Base-by-base conservation (phyloP, 164 flowering plant genomes). In the Vitis cinerea region DNA sequence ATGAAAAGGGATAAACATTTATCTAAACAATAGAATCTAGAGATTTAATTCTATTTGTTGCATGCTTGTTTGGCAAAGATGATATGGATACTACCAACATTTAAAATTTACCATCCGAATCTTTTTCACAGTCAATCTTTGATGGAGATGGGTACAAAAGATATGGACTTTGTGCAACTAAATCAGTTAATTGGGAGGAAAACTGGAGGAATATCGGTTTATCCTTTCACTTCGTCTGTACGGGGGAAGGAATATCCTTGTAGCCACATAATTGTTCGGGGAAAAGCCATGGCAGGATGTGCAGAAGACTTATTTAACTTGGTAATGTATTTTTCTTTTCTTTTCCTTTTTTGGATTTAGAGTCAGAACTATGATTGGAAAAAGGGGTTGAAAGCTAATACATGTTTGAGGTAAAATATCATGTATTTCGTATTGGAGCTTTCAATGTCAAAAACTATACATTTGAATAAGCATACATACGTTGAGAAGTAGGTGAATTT, bases 121-220 rank as follows among this genome's bases (percentile, higher is more conserved):
- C 71, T 61, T 75, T 53, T 70, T 76, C 62, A 71, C 89, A 96
- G 99, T 72, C 98, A 93, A 69, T 96, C 99, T 10, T 81, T 96
- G 83, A 77, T 89, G 80, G 97, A 96, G 90, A 96, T 96, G 99
- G 99, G 99, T 51, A 96, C 98, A 54, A 90, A 92, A 74, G 97
- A 96, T 73, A 50, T 92, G 89, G 87, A 84, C 57, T 96, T 96
- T 74, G 94, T 96, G 70, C 98, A 96, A 76, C 90, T 96, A 66
- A 96, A 88, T 76, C 99, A 90, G 81, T 85, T 96, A 66, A 90
- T 95, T 81, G 99, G 99, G 71, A 87, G 98, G 74, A 96, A 92
- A 80, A 96, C 99, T 27, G 99, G 99, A 72, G 99, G 99, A 71
- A 92, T 96, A 71, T 96, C 99, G 55, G 87, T 96, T 66, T 93